phyloP scores from a whole-genome alignment of 352 stramenopile genomes.

The Thraustochytrium sp. region DNA sequence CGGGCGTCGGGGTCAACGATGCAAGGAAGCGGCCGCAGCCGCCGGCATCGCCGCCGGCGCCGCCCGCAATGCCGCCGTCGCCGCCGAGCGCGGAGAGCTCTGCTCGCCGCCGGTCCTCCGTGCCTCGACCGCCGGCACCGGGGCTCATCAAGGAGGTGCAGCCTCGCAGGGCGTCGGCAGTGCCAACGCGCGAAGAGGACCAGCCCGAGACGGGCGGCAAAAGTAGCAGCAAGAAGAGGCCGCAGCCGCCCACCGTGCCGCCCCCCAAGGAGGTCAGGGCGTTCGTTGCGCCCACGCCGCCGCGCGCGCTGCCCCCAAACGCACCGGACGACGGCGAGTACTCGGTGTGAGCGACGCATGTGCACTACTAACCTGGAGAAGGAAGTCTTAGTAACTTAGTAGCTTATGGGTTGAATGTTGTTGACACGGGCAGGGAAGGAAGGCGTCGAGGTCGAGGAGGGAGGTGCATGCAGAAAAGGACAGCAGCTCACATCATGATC shows the following conservation, averaged over 20 bases:
- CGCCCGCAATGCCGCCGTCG: background rate
- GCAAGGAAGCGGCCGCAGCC: no score
- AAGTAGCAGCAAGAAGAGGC: background rate
- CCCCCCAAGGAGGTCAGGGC: background rate
- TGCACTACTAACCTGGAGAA: no score
- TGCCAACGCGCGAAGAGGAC: background rate
- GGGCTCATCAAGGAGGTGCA: background rate
- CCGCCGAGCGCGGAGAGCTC: no score
- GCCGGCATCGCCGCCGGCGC: background rate
- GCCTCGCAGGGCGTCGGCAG: background rate
- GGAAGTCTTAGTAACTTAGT: no score
- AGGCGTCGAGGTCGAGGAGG: no score
- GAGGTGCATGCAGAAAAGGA: no score
- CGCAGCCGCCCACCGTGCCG: background rate
- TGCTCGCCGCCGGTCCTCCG: no score
- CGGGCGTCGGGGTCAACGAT: no score
- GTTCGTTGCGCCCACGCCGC: background rate
- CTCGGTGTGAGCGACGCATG: background rate
- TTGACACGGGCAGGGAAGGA: no score
- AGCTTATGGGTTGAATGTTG: no score
- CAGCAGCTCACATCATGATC: no score
- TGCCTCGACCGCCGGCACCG: background rate
- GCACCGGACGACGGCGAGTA: constrained; percentile 3
- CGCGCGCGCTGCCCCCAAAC: background rate
- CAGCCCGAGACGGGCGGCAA: background rate